Conservation (phyloP, 371 early-diverging fungal genomes). For the Mucor plumbeus region DNA sequence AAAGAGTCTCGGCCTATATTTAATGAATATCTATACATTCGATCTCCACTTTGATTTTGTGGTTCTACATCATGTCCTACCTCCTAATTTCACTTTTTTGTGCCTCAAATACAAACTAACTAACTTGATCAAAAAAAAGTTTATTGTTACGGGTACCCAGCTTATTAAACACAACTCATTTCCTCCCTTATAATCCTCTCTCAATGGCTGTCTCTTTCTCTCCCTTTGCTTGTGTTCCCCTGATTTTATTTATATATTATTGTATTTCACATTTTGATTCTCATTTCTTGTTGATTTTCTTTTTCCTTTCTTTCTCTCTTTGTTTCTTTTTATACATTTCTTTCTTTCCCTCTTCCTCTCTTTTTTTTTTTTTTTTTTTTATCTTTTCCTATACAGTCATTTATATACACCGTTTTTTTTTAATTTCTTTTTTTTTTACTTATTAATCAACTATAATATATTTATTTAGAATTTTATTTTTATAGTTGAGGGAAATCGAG, state of each 20-base stretch:
- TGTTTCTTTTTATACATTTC: conserved; percentile 1
- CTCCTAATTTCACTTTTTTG: conserved; percentile 16
- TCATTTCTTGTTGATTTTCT: conserved; percentile 8
- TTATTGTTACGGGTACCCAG: conserved; percentile 13
- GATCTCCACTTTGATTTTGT: conserved; percentile 24
- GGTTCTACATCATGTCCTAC: conserved; percentile 12
- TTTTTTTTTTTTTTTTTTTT: not conserved
- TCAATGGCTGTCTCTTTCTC: not conserved
- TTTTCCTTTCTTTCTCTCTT: conserved; percentile 7
- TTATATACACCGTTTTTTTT: not conserved
- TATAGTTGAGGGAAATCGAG: not conserved
- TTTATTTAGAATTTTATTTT: not conserved
- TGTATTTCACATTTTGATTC: not conserved
- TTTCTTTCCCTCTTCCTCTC: conserved; percentile 6
- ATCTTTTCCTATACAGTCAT: conserved; percentile 9
- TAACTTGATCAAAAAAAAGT: conserved; percentile 3
- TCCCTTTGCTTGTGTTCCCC: conserved; percentile 13
- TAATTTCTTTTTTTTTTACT: not conserved
- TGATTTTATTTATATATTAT: conserved; percentile 14
- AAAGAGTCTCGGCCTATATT: not conserved
- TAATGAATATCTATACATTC: conserved; percentile 1
- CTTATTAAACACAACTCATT: conserved; percentile 1
- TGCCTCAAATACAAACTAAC: conserved; percentile 7
- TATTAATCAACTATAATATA: not conserved
- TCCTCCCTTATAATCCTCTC: not conserved